Base-by-base conservation (phyloP, 2,329 filamentous ascomycete species). In the Biscogniauxia sp. region DNA sequence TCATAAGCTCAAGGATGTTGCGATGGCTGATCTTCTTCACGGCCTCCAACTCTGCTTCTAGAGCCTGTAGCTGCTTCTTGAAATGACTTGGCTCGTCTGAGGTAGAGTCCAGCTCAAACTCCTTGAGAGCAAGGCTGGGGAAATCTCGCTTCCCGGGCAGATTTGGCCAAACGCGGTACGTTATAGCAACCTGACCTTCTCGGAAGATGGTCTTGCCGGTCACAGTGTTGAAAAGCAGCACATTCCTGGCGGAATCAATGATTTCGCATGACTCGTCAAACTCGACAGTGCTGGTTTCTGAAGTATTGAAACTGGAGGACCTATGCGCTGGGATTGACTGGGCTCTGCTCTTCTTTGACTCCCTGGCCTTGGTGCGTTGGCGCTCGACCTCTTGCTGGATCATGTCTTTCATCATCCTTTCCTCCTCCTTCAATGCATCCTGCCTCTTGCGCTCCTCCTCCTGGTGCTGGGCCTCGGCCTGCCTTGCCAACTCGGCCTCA, bases 1-100 rank as follows among this genome's bases (percentile, higher is more conserved):
- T 92, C 60, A 96, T 80, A 45, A 98, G 81, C 55, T 90, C 87
- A 51, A 95, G 83, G 13, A 98, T 78, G 70, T 93, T 92, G 23
- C 86, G 83, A 72, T 97, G 92, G 3, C 86, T 84, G 49, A 95
- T 78, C 66, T 84, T 85, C 73, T 91, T 95, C 56, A 96, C 78
- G 9, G 85, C 81, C 65, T 94, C 90, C 41, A 99, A 81, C 61
- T 90, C 85, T 50, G 84, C 84, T 74, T 97, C 93, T 23, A 96
- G 83, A 7, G 83, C 82, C 69, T 92, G 88, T 56, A 97, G 81
- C 64, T 90, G 85, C 72, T 90, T 89, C 70, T 93, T 93, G 71
- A 92, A 86, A 19, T 87, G 82, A 25, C 84, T 79, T 1, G 79
- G 73, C 54, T 90, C 87, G 55, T 84, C 84, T 3, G 80, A 79